Percentiles rank a stretch among this genome's conserved stretches.
phyloP scores from a whole-genome alignment of 2,329 filamentous ascomycete species.

The Hirsutella rhossiliensis region DNA sequence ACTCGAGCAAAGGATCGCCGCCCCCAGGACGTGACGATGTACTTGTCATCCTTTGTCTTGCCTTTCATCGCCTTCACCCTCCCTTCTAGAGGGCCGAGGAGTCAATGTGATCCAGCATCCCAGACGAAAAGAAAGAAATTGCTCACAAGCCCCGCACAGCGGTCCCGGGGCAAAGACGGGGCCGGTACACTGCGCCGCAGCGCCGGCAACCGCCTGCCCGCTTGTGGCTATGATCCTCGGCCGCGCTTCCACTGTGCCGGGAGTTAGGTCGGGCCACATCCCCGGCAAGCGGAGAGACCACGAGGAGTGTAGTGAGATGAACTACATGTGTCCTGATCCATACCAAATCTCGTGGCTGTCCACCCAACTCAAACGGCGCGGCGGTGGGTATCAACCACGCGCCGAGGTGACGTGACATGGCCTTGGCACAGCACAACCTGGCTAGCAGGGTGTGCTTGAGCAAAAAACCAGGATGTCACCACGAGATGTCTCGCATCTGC shows the following conservation, averaged over 20 bases:
- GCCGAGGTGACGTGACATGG: no score
- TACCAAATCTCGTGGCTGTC: no score
- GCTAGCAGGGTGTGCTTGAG: no score
- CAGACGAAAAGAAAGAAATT: conserved; percentile 3
- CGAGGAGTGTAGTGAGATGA: no score
- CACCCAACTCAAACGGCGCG: no score
- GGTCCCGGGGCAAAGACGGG: conserved; percentile 7
- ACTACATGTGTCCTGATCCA: no score
- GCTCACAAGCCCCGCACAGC: conserved; percentile 9
- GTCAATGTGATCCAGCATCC: conserved; percentile 20
- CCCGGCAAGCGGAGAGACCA: no score
- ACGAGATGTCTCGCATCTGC: no score
- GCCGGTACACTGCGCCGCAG: conserved; percentile 11
- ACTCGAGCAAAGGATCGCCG: conserved; percentile 3
- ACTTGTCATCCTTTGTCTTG: conserved; percentile 1
- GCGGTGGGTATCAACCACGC: no score
- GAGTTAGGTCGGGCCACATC: not conserved
- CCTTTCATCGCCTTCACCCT: conserved; percentile 2
- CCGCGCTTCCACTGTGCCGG: not conserved
- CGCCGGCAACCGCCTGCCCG: conserved; percentile 4
- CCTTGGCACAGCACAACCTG: no score
- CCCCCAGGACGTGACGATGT: conserved; percentile 17
- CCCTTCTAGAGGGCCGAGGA: not conserved
- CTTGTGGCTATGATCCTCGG: conserved; percentile 5
- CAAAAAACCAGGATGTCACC: no score